Evolutionary conservation across 2,329 filamentous ascomycete genomes (phyloP), one percentile per base, ranked within the genome.

Genomic region (Fusarium duplospermum): DNA sequence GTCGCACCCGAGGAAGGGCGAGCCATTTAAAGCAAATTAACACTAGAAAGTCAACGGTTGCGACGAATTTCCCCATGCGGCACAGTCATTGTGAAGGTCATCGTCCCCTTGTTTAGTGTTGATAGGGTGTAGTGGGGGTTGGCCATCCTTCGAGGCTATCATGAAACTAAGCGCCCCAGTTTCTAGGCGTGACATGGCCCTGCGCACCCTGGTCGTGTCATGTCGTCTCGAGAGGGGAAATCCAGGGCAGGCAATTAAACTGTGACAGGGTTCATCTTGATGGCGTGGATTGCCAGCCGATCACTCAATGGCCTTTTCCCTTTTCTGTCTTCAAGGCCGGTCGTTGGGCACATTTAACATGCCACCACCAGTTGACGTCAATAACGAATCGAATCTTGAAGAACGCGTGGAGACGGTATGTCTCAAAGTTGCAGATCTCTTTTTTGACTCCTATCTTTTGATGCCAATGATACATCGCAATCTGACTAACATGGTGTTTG

Each of bases 11-110:
- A 69, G 76, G 70, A 63, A 76, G 56, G 62, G 47, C 67, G 71
- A 70, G 71, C 70, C 67, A 72, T 74, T 77, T 72, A 72, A 77
- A 74, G 70, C 68, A 75, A 70, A 74, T 74, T 74, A 70, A 22
- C 22, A 24, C 63, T 64, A 64, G 27, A 58, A 45, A 62, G 64
- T 47, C 62, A 68, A 60, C 31, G 13, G 35, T 62, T 56, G 35
- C 33, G 36, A 63, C 65, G 62, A 50, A 45, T 64, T 58, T 64
- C 52, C 52, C 36, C 40, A 59, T 58, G 71, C 56, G 68, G 71
- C 69, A 73, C 68, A 59, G 60, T 24, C 45, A 59, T 47, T 67
- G 65, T 65, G 59, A 67, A 54, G 71, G 66, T 59, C 62, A 54
- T 57, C 65, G 59, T 75, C 54, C 72, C 73, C 70, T 70, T 59